Evolutionary conservation across 2,329 filamentous ascomycete genomes (phyloP), one percentile per base, ranked within the genome.

Genomic region (Fusarium sarcochroum): DNA sequence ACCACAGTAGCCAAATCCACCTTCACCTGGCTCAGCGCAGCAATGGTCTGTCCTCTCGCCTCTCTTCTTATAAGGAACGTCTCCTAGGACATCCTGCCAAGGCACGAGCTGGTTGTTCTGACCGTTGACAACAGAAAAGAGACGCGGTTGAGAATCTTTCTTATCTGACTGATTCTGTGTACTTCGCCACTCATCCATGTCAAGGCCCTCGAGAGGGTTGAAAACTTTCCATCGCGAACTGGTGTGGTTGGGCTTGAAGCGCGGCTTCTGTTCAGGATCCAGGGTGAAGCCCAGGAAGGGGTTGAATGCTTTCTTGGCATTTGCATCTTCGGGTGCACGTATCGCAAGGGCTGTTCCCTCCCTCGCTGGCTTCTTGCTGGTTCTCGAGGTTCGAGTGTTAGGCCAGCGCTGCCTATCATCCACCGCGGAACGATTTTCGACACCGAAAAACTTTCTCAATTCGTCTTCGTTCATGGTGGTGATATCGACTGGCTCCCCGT

Each of bases 111-210:
- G 23, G 23, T 25, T 38, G 34, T n/a, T 20, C 17, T 46, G 49
- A n/a, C 53, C 47, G 6, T 61, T 53, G 35, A 52, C 45, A 5
- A 47, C 23, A 20, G 49, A 54, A 41, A 73, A 69, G 21, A 73
- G 52, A 10, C 56, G 58, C n/a, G 45, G 18, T 9, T 21, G 35
- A 32, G 27, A 45, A 5, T 34, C 15, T 3, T 35, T 21, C 17
- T 37, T 13, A 18, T 35, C 9, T 20, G 23, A 46, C n/a, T 37
- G n/a, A n/a, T 27, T 53, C 4, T 25, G 52, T 11, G 41, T 53
- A 14, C 35, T 21, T 13, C 56, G 53, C 71, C 71, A 73, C 34
- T 72, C 64, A 13, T 52, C 41, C 69, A 73, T 72, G 25, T 69
- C 53, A 18, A 73, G 23, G 25, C 35, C 40, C 25, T 73, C 55